Evolutionary conservation across 805 yeast genomes (phyloP).

Genomic region (Yarrowia sp.): DNA sequence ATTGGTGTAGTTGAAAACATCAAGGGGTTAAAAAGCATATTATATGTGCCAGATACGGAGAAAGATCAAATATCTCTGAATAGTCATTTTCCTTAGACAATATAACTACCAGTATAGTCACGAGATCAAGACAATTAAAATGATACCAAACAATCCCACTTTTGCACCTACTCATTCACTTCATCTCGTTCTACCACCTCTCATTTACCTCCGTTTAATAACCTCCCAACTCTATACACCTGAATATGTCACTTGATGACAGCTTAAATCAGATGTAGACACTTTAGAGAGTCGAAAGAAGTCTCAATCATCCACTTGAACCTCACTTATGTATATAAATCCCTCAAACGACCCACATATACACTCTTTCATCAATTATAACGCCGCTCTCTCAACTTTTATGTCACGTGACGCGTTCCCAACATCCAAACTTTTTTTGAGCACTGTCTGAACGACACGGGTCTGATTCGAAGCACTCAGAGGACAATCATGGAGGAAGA

Average conservation of each 20-base stretch:
- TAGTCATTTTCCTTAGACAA: not conserved
- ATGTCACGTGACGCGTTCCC: slow-evolving; percentile 25
- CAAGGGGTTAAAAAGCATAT: too few relatives aligned
- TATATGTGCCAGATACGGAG: too few relatives aligned
- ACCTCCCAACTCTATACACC: not conserved
- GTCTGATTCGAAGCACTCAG: slow-evolving; percentile 4
- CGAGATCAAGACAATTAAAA: not conserved
- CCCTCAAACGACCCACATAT: not conserved
- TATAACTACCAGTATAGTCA: not conserved
- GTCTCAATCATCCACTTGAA: too few relatives aligned
- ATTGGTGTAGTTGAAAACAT: too few relatives aligned
- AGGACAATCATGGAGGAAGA: slow-evolving; percentile 19
- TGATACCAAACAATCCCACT: not conserved
- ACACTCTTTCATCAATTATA: not conserved
- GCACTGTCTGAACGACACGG: not conserved
- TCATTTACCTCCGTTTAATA: too few relatives aligned
- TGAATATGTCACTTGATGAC: too few relatives aligned
- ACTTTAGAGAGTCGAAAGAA: too few relatives aligned
- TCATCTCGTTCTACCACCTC: too few relatives aligned
- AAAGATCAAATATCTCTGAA: too few relatives aligned
- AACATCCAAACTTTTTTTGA: slow-evolving; percentile 15
- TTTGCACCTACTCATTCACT: not conserved
- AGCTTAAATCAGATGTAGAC: too few relatives aligned
- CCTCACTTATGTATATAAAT: too few relatives aligned
- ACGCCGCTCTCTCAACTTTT: too few relatives aligned